These are phyloP conservation scores for Begonia masoniana DNA, from an alignment of 306 rosid genomes.

Conservation along the genomic window DNA sequence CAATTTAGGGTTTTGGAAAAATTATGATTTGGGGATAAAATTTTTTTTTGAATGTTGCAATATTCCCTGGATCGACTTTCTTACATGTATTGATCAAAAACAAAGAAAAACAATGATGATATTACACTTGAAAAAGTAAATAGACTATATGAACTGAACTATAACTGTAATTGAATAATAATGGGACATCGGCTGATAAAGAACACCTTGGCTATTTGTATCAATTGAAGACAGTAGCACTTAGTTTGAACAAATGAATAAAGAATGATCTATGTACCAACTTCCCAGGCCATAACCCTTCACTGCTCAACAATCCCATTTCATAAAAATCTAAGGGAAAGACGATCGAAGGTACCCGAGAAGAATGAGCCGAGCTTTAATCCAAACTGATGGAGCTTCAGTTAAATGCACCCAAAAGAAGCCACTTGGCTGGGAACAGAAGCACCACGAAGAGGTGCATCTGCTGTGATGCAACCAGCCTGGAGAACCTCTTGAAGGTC, in stretches of 20 bases:
- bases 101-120: too few relatives aligned
- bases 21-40: too few relatives aligned
- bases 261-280: constrained; percentile 41
- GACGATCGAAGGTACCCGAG: constrained; percentile 8
- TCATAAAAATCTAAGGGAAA: constrained; percentile 6
- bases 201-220: too few relatives aligned
- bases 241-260: constrained; percentile 38
- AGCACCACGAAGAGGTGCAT: constrained; percentile 73
- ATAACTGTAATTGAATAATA: too few relatives aligned
- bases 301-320: constrained; percentile 14
- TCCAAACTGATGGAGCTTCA: too few relatives aligned
- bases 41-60: too few relatives aligned
- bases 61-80: too few relatives aligned
- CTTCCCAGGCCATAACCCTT: neutral
- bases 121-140: too few relatives aligned
- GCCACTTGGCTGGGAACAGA: constrained; percentile 46
- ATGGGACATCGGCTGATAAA: too few relatives aligned
- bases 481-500: constrained; percentile 54
- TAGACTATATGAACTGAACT: too few relatives aligned
- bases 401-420: constrained; percentile 30
- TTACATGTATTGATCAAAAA: too few relatives aligned
- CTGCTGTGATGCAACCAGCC: constrained; percentile 69
- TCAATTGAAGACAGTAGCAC: neutral
- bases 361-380: constrained; percentile 6
- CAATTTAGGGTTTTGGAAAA: too few relatives aligned